Evolutionary conservation across 2,329 filamentous ascomycete genomes (phyloP), one percentile per base, ranked within the genome.

Genomic region (Tolypocladium capitatum): DNA sequence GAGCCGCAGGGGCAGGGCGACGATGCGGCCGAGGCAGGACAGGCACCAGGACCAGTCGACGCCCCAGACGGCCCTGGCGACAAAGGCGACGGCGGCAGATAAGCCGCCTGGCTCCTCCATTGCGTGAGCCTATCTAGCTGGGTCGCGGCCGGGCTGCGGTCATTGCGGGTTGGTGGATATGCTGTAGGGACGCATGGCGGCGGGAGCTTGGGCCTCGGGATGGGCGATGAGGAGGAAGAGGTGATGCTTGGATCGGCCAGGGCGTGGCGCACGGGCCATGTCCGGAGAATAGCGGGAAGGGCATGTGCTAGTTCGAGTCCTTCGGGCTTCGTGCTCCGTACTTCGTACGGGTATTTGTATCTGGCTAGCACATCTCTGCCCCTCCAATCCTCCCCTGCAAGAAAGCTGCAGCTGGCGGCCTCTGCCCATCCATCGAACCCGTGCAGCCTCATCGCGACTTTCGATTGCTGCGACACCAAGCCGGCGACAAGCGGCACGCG

Each of bases 1-100:
- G 44, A 67, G 53, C 6, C 54, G 56, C 31, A 65, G 51, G 20
- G 66, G 65, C 27, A 65, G 54, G 42, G 55, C 48, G 48, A 60
- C 16, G 45, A 62, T 33, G 45, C 48, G 51, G 28, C 52, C 54
- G 45, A 62, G 28, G 18, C 49, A 50, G 31, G 52, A 53, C 43
- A 60, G 45, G 55, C 54, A 48, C 14, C 53, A 51, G 28, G 56
- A 48, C 57, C 62, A 65, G 44, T 51, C 56, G 49, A 67, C 53
- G 45, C 52, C 55, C 49, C 54, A 46, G 49, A 59, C n/a, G 47
- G 57, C 55, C 47, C 53, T 50, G 42, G 61, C 53, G 52, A 60
- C 33, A 49, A 57, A 49, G 32, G 46, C 49, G 48, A 64, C 24
- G 36, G 58, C 50, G 48, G 54, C 47, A 38, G 58, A 48, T 13